Evolutionary conservation across 176 grass and related monocot genomes (phyloP).

Genomic region (Juncus inflexus): DNA sequence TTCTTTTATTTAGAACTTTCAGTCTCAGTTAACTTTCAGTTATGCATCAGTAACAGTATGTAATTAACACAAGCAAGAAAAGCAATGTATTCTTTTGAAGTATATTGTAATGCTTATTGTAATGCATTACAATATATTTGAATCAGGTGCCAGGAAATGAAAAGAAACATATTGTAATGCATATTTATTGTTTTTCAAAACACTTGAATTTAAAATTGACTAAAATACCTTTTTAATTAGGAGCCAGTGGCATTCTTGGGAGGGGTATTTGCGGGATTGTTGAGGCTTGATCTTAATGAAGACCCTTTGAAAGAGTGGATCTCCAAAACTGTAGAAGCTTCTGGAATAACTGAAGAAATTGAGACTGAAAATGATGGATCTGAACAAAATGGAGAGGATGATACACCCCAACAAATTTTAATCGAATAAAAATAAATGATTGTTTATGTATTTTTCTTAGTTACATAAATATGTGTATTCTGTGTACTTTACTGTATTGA

Average conservation of each 20-base stretch:
- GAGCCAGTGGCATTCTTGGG: conserved; percentile 95
- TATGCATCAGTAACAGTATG: too few species aligned
- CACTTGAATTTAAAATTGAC: not conserved
- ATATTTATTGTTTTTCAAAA: not conserved
- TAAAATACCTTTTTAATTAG: conserved; percentile 27
- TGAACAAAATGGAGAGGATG: conserved; percentile 41
- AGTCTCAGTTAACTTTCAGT: too few species aligned
- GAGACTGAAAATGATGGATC: conserved; percentile 26
- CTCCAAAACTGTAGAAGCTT: conserved; percentile 59
- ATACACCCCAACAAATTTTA: conserved; percentile 74
- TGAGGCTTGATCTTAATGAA: conserved; percentile 94
- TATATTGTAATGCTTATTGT: too few species aligned
- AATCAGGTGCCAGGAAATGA: too few species aligned
- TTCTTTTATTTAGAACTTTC: too few species aligned
- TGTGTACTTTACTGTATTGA: too few species aligned
- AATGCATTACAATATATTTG: too few species aligned
- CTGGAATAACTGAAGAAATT: conserved; percentile 59
- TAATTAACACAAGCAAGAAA: too few species aligned
- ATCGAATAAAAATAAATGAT: conserved; percentile 59
- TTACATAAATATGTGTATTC: not conserved
- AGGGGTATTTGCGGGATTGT: conserved; percentile 81
- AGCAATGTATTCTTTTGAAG: too few species aligned
- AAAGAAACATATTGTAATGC: too few species aligned
- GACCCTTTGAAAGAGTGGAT: conserved; percentile 96
- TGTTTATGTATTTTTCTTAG: conserved; percentile 2